These are phyloP conservation scores for Fraxinus velutina DNA, from an alignment of 305 asterid genomes.

Conservation along the genomic window DNA sequence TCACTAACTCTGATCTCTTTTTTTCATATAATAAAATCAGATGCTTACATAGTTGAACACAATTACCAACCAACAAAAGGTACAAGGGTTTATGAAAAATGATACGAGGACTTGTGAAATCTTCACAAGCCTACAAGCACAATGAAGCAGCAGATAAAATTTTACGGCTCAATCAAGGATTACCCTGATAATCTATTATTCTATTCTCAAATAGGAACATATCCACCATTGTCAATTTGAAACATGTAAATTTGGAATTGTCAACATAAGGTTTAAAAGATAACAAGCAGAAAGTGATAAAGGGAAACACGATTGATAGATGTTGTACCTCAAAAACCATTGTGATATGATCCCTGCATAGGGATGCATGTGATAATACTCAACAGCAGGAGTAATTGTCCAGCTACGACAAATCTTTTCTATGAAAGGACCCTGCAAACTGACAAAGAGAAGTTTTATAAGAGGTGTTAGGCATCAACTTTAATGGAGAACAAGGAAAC, in stretches of 20 bases:
- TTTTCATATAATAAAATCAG: neutral
- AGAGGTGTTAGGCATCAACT: neutral
- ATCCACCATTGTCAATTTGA: neutral
- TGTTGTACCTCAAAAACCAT: constrained; percentile 53
- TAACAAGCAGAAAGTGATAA: neutral
- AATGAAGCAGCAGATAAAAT: neutral
- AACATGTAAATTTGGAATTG: neutral
- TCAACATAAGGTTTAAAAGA: neutral
- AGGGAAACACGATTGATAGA: neutral
- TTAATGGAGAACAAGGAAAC: neutral
- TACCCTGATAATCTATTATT: neutral
- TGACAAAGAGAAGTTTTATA: constrained; percentile 22
- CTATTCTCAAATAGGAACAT: neutral
- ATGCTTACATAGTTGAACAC: neutral
- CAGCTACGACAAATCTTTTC: constrained; percentile 31
- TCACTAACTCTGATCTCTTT: neutral
- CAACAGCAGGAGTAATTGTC: constrained; percentile 34
- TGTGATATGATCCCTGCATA: constrained; percentile 42
- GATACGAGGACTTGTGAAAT: neutral
- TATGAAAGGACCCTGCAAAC: constrained; percentile 59
- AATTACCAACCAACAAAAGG: neutral
- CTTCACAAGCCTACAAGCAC: neutral
- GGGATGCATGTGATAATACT: constrained; percentile 52
- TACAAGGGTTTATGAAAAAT: neutral
- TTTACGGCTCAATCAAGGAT: neutral